Evolutionary conservation across 2,329 filamentous ascomycete genomes (phyloP), one percentile per base, ranked within the genome.

Genomic region (Talaromyces sp.): DNA sequence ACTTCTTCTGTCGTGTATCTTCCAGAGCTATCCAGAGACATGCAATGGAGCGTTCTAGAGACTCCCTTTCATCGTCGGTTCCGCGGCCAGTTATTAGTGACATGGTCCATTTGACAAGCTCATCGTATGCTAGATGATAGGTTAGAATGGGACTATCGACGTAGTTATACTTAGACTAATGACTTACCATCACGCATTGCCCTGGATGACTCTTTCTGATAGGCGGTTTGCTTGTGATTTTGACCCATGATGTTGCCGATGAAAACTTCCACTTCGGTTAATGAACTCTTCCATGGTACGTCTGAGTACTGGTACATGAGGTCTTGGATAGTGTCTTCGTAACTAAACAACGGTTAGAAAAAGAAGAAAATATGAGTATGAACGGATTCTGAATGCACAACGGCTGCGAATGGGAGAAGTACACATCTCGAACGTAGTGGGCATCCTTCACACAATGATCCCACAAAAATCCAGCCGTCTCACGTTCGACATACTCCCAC

Each of bases 231-330:
- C 31, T 72, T 72, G 49, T 71, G 67, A 38, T 67, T 69, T 6
- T 70, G 68, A 10, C 71, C 71, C 53, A 88, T 78, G 67, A 88
- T 86, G 61, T 80, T 83, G 31, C 86, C 86, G 34, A 83, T 80
- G 71, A 88, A 86, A 53, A 85, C 84, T 73, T 86, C 85, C 6
- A 81, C 74, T 70, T 86, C 84, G 73, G 4, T 79, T 70, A 68
- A 81, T 78, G 72, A 76, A 81, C 54, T 75, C 74, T 66, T 79
- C 76, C 78, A 86, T 83, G 56, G 83, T 78, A 40, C 81, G 76
- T 25, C 77, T 64, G 47, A 88, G 75, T 66, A 79, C 80, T 71
- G 64, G 13, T 63, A 62, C 71, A 73, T 72, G 7, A 72, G 54
- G 15, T 68, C 68, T 40, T 65, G 66, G 17, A 73, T 65, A 49